Evolutionary conservation across 1,284 basidiomycete species (phyloP).

Genomic region (Fomes fomentarius): DNA sequence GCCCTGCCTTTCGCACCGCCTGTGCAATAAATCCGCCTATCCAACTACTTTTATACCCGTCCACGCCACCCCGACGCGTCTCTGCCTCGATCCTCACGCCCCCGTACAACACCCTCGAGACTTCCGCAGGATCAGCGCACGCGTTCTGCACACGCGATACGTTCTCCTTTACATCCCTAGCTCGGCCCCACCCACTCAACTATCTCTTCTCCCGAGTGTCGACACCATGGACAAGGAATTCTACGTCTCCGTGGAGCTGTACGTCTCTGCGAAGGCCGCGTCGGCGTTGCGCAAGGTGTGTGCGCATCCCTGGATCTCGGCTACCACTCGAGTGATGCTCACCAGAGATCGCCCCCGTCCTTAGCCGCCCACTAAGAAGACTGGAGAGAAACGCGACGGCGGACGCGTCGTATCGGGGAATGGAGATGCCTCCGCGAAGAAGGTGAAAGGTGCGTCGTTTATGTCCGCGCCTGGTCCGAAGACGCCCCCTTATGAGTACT

Average conservation of each 20-base stretch:
- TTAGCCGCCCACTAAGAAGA: constrained; percentile 43
- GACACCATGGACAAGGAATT: constrained; percentile 39
- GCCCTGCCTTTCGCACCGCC: constrained; percentile 11
- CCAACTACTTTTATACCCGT: constrained; percentile 4
- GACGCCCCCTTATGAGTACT: not conserved
- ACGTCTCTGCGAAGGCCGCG: constrained; percentile 58
- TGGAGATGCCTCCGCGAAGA: constrained; percentile 47
- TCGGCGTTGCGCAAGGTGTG: constrained; percentile 61
- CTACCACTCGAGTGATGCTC: constrained; percentile 13
- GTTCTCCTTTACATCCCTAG: not conserved
- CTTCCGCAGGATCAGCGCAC: not conserved
- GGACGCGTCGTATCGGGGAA: constrained; percentile 33
- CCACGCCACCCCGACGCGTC: constrained; percentile 7
- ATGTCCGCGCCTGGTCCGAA: not conserved
- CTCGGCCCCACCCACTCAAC: constrained; percentile 8
- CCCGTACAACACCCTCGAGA: not conserved
- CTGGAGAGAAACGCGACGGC: constrained; percentile 58
- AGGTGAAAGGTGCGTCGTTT: constrained; percentile 57
- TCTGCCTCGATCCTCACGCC: not conserved
- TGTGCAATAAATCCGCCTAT: constrained; percentile 19
- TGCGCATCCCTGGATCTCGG: constrained; percentile 12
- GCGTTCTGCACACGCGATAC: not conserved
- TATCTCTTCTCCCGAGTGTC: constrained; percentile 2
- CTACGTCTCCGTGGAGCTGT: constrained; percentile 62
- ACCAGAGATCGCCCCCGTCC: not conserved